Conservation (phyloP, 1,284 basidiomycete genomes). For the Gymnopus androsaceus region DNA sequence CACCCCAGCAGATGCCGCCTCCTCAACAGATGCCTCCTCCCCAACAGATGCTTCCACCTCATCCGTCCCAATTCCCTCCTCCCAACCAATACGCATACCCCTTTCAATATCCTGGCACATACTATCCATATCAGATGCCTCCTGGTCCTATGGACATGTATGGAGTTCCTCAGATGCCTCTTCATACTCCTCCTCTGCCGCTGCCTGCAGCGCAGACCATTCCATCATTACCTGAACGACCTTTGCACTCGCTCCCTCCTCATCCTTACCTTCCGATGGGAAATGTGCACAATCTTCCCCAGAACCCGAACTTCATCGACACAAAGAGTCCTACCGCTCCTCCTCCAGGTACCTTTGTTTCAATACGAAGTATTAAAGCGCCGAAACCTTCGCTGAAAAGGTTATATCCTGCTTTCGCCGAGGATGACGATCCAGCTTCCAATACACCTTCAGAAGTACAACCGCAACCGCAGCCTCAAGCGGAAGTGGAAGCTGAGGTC, state of each 20-base stretch:
- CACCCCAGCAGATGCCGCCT: background rate
- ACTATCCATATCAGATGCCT: background rate
- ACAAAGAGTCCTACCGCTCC: background rate
- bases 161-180: background rate
- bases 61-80: background rate
- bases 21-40: too few species aligned
- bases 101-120: background rate
- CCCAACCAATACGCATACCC: background rate
- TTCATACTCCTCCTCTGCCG: background rate
- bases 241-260: constrained; percentile 44
- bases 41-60: too few species aligned
- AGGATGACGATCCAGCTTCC: constrained; percentile 39
- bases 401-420: constrained; percentile 76
- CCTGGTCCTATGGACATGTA: background rate
- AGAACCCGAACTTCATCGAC: background rate
- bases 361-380: constrained; percentile 58
- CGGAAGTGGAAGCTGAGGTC: background rate
- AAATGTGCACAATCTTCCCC: background rate
- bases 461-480: background rate
- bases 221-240: constrained; percentile 29
- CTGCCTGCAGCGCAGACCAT: background rate
- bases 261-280: background rate
- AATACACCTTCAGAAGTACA: background rate
- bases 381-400: constrained; percentile 62
- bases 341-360: constrained; percentile 51